These are phyloP conservation scores for Prunella vulgaris DNA, from an alignment of 257 asterid genomes.

Conservation along the genomic window DNA sequence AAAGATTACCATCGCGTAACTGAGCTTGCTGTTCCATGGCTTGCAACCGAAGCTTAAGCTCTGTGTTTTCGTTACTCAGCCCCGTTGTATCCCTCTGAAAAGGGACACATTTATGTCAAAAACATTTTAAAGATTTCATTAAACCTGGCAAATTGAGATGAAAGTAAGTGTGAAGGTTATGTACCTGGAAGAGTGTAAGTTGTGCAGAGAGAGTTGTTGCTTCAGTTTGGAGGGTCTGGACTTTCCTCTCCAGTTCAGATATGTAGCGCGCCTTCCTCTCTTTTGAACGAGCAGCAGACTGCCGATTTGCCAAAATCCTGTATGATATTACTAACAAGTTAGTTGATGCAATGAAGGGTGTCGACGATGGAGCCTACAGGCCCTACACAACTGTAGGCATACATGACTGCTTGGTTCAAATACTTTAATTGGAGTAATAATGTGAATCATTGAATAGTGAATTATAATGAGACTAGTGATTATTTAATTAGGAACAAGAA, in stretches of 20 bases:
- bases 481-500: too few species aligned
- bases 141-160: too few species aligned
- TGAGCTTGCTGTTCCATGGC: slow-evolving; percentile 99
- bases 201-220: slow-evolving; percentile 91
- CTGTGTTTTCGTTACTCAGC: slow-evolving; percentile 76
- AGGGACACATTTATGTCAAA: neutral
- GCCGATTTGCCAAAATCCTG: slow-evolving; percentile 95
- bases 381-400: neutral
- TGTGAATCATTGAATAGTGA: too few species aligned
- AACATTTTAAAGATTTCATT: neutral
- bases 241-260: slow-evolving; percentile 94
- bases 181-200: slow-evolving; percentile 72
- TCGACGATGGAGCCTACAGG: too few species aligned
- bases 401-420: neutral
- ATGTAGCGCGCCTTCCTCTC: slow-evolving; percentile 86
- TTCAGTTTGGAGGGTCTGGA: slow-evolving; percentile 94
- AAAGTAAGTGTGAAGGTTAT: neutral
- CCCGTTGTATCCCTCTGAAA: slow-evolving; percentile 88
- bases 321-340: neutral
- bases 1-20: slow-evolving; percentile 69
- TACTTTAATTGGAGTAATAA: neutral
- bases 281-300: slow-evolving; percentile 96
- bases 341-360: neutral
- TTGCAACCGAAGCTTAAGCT: slow-evolving; percentile 90
- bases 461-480: too few species aligned